phyloP scores from a whole-genome alignment of 83 land plant species.

The Picea mariana region DNA sequence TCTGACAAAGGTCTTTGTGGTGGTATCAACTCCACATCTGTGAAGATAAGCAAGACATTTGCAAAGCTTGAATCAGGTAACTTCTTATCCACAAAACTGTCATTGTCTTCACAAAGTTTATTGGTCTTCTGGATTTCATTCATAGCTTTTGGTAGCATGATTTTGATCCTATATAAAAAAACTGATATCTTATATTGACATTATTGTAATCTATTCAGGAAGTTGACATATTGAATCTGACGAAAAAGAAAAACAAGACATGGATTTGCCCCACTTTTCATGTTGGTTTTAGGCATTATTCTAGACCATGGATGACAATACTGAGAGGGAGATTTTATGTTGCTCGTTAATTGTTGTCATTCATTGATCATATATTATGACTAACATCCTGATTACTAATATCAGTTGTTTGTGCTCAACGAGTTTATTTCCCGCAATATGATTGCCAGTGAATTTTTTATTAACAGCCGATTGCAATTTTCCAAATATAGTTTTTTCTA shows the following conservation, averaged over 20 bases:
- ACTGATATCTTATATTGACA: neutral
- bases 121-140: neutral
- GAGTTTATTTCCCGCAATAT: too few species aligned
- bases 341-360: too few species aligned
- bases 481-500: too few species aligned
- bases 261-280: neutral
- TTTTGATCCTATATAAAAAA: neutral
- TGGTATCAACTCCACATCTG: slow-evolving; percentile 94
- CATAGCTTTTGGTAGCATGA: neutral
- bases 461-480: too few species aligned
- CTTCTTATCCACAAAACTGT: neutral
- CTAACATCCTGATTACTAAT: too few species aligned
- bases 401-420: too few species aligned
- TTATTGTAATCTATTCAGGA: neutral
- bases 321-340: too few species aligned
- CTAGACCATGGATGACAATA: too few species aligned
- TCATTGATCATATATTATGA: too few species aligned
- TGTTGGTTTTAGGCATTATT: neutral
- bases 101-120: neutral
- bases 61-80: slow-evolving; percentile 64
- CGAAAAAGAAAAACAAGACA: neutral
- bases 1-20: slow-evolving; percentile 99
- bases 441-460: too few species aligned
- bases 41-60: slow-evolving; percentile 78
- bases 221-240: neutral